phyloP scores from a whole-genome alignment of 2,329 filamentous ascomycete genomes.

The Thielaviopsis ethacetica region DNA sequence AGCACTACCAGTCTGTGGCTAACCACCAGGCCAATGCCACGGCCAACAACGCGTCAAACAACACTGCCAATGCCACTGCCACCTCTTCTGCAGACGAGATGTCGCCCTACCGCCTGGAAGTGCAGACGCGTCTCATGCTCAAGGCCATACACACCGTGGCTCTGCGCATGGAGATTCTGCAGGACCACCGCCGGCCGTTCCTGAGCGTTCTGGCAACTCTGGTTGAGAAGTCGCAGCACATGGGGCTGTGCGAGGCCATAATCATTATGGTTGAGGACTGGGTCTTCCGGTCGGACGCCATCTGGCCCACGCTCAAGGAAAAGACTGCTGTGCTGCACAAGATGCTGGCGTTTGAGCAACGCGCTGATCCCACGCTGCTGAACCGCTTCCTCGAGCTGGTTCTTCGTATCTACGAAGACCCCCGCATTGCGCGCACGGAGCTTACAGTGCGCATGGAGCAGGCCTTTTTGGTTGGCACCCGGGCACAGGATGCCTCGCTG shows the following conservation, averaged over 20 bases:
- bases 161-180: conserved; percentile 78
- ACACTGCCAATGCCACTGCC: conserved; percentile 16
- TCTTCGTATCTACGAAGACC: conserved; percentile 94
- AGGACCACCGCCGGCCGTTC: conserved; percentile 82
- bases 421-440: conserved; percentile 86
- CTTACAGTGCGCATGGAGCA: conserved; percentile 95
- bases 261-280: conserved; percentile 85
- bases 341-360: conserved; percentile 89
- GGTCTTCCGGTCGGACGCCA: conserved; percentile 91
- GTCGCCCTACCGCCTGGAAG: conserved; percentile 62
- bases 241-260: conserved; percentile 77
- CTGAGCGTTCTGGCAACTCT: conserved; percentile 87
- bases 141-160: conserved; percentile 91
- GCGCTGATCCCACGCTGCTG: conserved; percentile 67
- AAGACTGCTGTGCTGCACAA: conserved; percentile 98
- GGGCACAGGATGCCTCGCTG: conserved; percentile 90
- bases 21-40: conserved; percentile 31
- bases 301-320: conserved; percentile 93
- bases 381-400: conserved; percentile 91
- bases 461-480: conserved; percentile 87
- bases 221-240: conserved; percentile 86
- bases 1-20: conserved; percentile 45
- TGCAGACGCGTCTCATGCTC: conserved; percentile 82
- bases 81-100: conserved; percentile 29
- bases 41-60: conserved; percentile 29